Conservation (phyloP, 2,329 filamentous ascomycete species). For the Diplocarpon rosae region DNA sequence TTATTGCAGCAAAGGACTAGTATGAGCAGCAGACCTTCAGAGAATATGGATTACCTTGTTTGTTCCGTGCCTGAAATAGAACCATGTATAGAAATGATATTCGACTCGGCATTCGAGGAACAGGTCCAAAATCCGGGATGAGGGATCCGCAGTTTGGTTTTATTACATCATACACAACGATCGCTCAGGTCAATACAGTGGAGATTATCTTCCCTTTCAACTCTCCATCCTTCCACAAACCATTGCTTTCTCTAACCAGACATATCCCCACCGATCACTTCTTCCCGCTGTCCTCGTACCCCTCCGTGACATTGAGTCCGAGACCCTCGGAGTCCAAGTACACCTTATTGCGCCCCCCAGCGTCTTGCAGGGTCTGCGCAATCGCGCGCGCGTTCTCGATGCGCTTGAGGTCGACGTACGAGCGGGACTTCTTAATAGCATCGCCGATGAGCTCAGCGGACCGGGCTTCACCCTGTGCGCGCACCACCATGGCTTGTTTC, state of each 20-base stretch:
- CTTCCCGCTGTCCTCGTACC: constrained; percentile 34
- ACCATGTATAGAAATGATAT: no score
- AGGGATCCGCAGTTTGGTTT: no score
- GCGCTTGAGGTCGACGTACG: constrained; percentile 93
- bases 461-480: constrained; percentile 96
- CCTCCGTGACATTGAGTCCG: constrained; percentile 73
- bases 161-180: neutral
- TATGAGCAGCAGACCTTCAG: no score
- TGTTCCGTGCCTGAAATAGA: no score
- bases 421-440: constrained; percentile 98
- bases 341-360: constrained; percentile 80
- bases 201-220: neutral
- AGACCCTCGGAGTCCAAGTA: constrained; percentile 86
- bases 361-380: constrained; percentile 77
- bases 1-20: no score
- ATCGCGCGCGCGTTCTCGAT: constrained; percentile 93
- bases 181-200: neutral
- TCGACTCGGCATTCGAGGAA: no score
- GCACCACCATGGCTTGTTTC: constrained; percentile 98
- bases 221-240: constrained; percentile 1
- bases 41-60: no score
- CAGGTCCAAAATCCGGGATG: no score
- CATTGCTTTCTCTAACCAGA: constrained; percentile 5
- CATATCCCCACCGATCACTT: constrained; percentile 25
- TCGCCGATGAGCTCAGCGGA: constrained; percentile 97